Base-by-base conservation (phyloP, 2,329 filamentous ascomycete species). In the Pseudomassariella vexata region DNA sequence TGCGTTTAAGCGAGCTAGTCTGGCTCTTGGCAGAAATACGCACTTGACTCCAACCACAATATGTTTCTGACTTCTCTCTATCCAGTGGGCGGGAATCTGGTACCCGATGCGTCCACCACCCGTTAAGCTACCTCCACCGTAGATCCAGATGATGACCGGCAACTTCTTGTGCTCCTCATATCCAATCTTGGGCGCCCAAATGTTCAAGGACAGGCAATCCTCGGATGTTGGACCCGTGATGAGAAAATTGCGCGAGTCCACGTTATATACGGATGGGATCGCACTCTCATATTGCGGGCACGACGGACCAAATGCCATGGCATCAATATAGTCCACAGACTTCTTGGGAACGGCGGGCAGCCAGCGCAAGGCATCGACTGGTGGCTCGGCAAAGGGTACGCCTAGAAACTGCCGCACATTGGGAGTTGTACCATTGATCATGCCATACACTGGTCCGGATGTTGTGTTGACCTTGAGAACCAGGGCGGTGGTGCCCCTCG, bases 21-120 rank as follows among this genome's bases (percentile, higher is more conserved):
- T n/a, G n/a, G n/a, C n/a, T n/a, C n/a, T n/a, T n/a, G n/a, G n/a
- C n/a, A n/a, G n/a, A n/a, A n/a, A n/a, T n/a, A 31, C 29, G 7
- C 12, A 31, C 29, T 34, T 30, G 20, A 38, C 30, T 7, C 24
- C 28, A 15, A 38, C 12, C 11, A 38, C 35, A 9, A 38, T 34
- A 21, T 38, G 35, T 4, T 22, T 22, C 16, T 38, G 35, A 12
- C 19, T 38, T n/a, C 31, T 17, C 10, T 34, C 8, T 15, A 38
- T 30, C 35, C 35, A 38, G 23, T 28, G 26, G 18, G 34, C 35
- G 11, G 35, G 35, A n/a, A 38, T 32, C 28, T 38, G 32, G 20
- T 38, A 38, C 4, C 25, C 15, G 3, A 32, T 29, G 14, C 34
- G 28, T 6, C 30, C 21, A 15, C 35, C 35, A 9, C 35, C 35